Percentiles rank a stretch among this genome's conserved stretches.
These are phyloP conservation scores for Annulohypoxylon nitens DNA, from an alignment of 495 filamentous ascomycete genomes.

Conservation along the genomic window DNA sequence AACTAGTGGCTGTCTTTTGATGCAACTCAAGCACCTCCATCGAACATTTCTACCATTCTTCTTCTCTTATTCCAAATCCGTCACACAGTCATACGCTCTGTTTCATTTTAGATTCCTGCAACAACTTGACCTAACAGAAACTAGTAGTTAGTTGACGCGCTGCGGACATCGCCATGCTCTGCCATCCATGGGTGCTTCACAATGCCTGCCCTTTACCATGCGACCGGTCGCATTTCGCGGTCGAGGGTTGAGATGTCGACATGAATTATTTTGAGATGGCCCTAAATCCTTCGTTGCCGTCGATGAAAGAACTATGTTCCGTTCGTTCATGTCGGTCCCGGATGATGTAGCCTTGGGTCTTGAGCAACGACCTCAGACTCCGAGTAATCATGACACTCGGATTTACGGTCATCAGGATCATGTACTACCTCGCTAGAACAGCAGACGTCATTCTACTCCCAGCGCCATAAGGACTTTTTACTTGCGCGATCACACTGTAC, in stretches of 20 bases:
- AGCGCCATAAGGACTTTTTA: conserved; percentile 23
- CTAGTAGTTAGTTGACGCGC: conserved; percentile 32
- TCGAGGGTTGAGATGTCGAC: conserved; percentile 15
- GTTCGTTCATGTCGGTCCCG: conserved; percentile 38
- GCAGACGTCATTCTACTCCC: conserved; percentile 32
- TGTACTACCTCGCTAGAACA: conserved; percentile 2
- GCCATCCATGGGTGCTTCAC: conserved; percentile 14
- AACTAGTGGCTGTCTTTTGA: conserved; percentile 24
- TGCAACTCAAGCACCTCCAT: conserved; percentile 31
- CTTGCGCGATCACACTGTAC: conserved; percentile 33
- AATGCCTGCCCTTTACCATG: conserved; percentile 39
- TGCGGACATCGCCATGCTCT: conserved; percentile 38
- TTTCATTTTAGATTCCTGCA: conserved; percentile 45
- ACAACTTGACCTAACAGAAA: conserved; percentile 19
- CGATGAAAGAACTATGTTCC: conserved; percentile 9
- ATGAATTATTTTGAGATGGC: conserved; percentile 14
- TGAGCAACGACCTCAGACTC: conserved; percentile 17
- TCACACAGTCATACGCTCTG: conserved; percentile 39
- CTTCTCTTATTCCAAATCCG: conserved; percentile 44
- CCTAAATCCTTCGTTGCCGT: conserved; percentile 15
- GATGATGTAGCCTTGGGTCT: conserved; percentile 24
- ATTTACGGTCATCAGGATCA: not conserved
- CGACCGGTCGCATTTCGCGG: conserved; percentile 39
- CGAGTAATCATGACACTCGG: conserved; percentile 5
- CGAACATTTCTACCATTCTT: conserved; percentile 45